Evolutionary conservation across 164 flowering plant genomes (phyloP).

Genomic region (Tetracentron sinense): DNA sequence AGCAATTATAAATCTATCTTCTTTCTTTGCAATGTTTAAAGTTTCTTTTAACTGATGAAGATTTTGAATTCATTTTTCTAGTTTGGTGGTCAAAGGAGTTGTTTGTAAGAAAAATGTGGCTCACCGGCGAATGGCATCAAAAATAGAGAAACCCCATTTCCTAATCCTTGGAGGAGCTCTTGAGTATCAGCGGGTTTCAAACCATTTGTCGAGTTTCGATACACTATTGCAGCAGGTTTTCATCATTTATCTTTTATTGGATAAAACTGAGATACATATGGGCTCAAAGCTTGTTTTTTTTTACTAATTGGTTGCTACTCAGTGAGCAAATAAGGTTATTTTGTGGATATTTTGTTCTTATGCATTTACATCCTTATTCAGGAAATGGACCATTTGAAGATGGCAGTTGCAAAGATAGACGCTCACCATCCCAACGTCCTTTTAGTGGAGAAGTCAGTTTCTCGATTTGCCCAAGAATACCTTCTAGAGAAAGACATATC

Average conservation of each 20-base stretch:
- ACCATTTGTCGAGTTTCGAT: slow-evolving; percentile 66
- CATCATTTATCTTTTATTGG: background rate
- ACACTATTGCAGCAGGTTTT: slow-evolving; percentile 67
- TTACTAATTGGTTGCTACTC: no score
- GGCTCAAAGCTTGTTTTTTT: background rate
- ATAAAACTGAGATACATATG: no score
- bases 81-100: slow-evolving; percentile 71
- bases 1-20: background rate
- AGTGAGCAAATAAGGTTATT: background rate
- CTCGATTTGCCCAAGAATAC: slow-evolving; percentile 69
- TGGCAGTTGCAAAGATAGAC: slow-evolving; percentile 78
- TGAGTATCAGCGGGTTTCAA: slow-evolving; percentile 72
- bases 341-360: background rate
- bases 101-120: slow-evolving; percentile 87
- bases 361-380: slow-evolving; percentile 10
- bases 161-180: slow-evolving; percentile 80
- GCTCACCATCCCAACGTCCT: slow-evolving; percentile 63
- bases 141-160: slow-evolving; percentile 54
- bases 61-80: slow-evolving; percentile 18
- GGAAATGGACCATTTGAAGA: slow-evolving; percentile 81
- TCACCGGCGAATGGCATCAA: slow-evolving; percentile 71
- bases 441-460: slow-evolving; percentile 76
- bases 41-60: slow-evolving; percentile 11
- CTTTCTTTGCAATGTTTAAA: background rate
- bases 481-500: slow-evolving; percentile 71